phyloP scores from a whole-genome alignment of 2,329 filamentous ascomycete genomes.

The Microdochium nivale region DNA sequence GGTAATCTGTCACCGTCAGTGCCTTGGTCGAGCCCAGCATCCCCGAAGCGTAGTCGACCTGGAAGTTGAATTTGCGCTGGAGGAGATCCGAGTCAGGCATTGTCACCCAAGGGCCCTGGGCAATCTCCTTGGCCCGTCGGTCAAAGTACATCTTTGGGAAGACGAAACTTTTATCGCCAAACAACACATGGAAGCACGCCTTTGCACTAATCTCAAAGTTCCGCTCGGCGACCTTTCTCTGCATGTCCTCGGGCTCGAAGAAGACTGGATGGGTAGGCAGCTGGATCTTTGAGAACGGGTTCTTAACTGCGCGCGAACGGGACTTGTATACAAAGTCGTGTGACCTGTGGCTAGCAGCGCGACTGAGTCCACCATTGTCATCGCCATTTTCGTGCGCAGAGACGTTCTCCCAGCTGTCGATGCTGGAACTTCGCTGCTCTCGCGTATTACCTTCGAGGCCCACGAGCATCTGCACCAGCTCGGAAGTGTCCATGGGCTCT shows the following conservation, averaged over 20 bases:
- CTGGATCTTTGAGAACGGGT: conserved; percentile 61
- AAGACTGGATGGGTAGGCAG: conserved; percentile 72
- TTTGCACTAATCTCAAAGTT: conserved; percentile 90
- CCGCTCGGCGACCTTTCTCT: conserved; percentile 64
- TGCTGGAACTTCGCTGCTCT: conserved; percentile 58
- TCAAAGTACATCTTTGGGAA: conserved; percentile 89
- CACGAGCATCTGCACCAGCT: conserved; percentile 63
- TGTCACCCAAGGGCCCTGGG: conserved; percentile 76
- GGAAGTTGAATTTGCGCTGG: conserved; percentile 73
- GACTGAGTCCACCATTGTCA: conserved; percentile 38
- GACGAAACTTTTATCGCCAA: conserved; percentile 90
- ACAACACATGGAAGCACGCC: conserved; percentile 89
- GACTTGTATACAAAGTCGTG: conserved; percentile 26
- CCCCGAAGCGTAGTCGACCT: conserved; percentile 58
- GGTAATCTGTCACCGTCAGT: conserved; percentile 66
- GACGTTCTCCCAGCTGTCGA: conserved; percentile 88
- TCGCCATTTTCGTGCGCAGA: conserved; percentile 52
- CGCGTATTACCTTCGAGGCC: conserved; percentile 59
- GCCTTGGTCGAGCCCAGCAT: conserved; percentile 54
- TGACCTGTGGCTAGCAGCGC: conserved; percentile 22
- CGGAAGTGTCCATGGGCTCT: conserved; percentile 58
- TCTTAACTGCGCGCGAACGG: conserved; percentile 24
- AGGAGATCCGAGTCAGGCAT: conserved; percentile 54
- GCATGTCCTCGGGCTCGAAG: conserved; percentile 78
- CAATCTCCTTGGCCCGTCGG: conserved; percentile 67